Base-by-base conservation (phyloP, 306 rosid species). In the Aeschynomene evenia region DNA sequence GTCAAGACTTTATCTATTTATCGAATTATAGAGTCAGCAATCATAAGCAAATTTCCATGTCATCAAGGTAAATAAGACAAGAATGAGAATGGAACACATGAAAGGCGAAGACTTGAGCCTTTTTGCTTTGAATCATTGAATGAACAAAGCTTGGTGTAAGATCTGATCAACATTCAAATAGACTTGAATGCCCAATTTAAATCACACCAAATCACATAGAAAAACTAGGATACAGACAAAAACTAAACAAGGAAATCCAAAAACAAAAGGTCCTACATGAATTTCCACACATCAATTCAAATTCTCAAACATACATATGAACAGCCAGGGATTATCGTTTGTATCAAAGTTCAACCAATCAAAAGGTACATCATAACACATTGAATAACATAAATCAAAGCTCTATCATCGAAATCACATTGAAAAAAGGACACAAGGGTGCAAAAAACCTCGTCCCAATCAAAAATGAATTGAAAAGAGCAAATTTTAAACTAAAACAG, bases 281-380 rank as follows among this genome's bases (percentile, higher is more conserved):
- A 55, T 29, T 23, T 31, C 28, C 18, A 5, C 23, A 63, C 70
- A 77, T 62, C 71, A 73, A 68, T 58, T 55, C 3, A 1, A 75
- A 64, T 49, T 70, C 26, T 28, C 28, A 63, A 63, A 48, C 51
- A n/a, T 34, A 19, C 6, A 39, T 29, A 26, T 24, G 45, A 66
- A 72, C 21, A 29, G 23, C 18, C 7, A 6, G 2, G 29, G 58
- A 18, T 18, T 4, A 28, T 13, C 28, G 33, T 48, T 23, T 22
- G 13, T 31, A 51, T 20, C 12, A 55, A 36, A 70, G 13, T 22
- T 52, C 6, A 76, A 59, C 26, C 53, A 62, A 64, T 48, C 21
- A 33, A 5, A 39, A 80, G 49, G 15, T 51, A 26, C 51, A 59
- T 6, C 57, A 66, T 0, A n/a, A 48, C 75, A 15, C 36, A 68